Conservation (phyloP, 306 rosid species). For the Ormosia emarginata region DNA sequence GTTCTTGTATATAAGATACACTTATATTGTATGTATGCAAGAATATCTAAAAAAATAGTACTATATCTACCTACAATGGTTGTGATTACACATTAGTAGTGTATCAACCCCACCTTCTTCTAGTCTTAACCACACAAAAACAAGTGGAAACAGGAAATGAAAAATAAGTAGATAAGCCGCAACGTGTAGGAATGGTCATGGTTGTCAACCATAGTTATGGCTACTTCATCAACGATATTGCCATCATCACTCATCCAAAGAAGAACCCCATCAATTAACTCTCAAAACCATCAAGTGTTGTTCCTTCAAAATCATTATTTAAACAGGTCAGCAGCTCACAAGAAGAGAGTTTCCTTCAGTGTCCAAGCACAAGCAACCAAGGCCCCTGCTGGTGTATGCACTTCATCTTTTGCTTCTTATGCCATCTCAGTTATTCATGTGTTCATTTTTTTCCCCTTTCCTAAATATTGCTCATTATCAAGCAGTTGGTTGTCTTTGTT, state of each 20-base stretch:
- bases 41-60: too few relatives aligned
- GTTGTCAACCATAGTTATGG: conserved; percentile 39
- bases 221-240: conserved; percentile 44
- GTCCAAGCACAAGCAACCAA: conserved; percentile 75
- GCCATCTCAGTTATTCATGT: background rate
- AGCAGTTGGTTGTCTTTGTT: conserved; percentile 6
- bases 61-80: too few relatives aligned
- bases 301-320: conserved; percentile 24
- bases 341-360: too few relatives aligned
- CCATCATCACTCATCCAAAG: conserved; percentile 49
- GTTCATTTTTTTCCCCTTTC: background rate
- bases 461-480: background rate
- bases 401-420: background rate
- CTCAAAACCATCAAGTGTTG: conserved; percentile 13
- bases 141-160: background rate
- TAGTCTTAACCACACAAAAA: conserved; percentile 25
- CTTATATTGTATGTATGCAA: too few relatives aligned
- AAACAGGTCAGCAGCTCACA: background rate
- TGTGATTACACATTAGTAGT: conserved; percentile 8
- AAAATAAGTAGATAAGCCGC: conserved; percentile 24
- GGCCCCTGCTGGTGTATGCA: conserved; percentile 72
- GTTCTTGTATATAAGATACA: too few relatives aligned
- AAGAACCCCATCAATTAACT: conserved; percentile 5
- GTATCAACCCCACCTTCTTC: background rate
- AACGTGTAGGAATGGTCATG: background rate